phyloP scores from a whole-genome alignment of 2,329 filamentous ascomycete species.

The Elsinoe perseae region DNA sequence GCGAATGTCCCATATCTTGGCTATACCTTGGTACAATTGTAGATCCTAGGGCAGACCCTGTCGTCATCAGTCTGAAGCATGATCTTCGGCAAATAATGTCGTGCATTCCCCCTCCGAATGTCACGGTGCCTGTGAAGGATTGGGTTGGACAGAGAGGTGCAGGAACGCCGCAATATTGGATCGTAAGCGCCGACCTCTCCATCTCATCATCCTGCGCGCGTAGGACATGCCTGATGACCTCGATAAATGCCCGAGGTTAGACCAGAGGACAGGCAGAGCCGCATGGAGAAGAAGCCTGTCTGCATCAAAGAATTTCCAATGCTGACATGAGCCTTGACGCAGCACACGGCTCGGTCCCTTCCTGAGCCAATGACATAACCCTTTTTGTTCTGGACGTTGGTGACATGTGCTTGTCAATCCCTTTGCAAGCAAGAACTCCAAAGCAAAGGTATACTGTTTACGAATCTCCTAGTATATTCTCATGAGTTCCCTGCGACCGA shows the following conservation, averaged over 20 bases:
- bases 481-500: conserved; percentile 2
- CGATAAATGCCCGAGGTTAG: not conserved
- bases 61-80: conserved; percentile 12
- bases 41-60: conserved; percentile 8
- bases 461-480: conserved; percentile 6
- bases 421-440: conserved; percentile 8
- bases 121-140: not conserved
- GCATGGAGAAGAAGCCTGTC: not conserved
- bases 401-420: conserved; percentile 3
- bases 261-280: not conserved
- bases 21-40: not conserved
- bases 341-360: not conserved
- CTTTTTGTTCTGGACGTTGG: not conserved
- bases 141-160: not conserved
- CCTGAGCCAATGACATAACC: not conserved
- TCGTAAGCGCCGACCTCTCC: not conserved
- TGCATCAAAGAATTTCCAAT: conserved; percentile 12
- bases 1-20: not conserved
- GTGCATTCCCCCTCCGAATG: not conserved
- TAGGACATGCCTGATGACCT: not conserved
- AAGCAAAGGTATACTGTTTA: not conserved
- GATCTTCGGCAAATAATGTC: not conserved
- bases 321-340: conserved; percentile 1
- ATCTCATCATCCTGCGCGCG: not conserved
- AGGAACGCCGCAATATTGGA: not conserved